Percentiles rank a stretch among this genome's conserved stretches.
Evolutionary conservation across 2,329 filamentous ascomycete genomes (phyloP).

Genomic region (Diplodia seriata): DNA sequence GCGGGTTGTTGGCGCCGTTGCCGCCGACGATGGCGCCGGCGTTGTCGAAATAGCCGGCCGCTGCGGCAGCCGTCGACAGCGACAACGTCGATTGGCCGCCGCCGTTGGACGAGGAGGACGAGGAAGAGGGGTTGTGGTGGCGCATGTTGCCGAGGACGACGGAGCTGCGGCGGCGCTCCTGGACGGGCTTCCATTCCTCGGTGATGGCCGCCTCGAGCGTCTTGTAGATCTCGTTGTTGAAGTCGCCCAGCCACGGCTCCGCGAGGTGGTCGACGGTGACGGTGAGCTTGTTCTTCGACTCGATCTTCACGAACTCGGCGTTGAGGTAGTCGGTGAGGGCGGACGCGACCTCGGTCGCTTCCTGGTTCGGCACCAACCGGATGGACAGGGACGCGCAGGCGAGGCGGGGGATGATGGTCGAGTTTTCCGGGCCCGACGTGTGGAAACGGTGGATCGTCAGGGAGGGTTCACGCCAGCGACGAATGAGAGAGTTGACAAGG

Average conservation of each 20-base stretch:
- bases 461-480: conserved; percentile 93
- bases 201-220: conserved; percentile 86
- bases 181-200: conserved; percentile 75
- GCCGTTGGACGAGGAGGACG: no score
- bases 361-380: conserved; percentile 91
- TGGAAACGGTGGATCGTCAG: conserved; percentile 93
- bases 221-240: conserved; percentile 86
- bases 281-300: conserved; percentile 79
- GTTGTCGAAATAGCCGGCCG: conserved; percentile 17
- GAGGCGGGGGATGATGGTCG: conserved; percentile 87
- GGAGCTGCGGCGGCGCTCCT: conserved; percentile 42
- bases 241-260: conserved; percentile 95
- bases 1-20: not conserved
- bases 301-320: conserved; percentile 73
- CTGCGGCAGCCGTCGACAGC: not conserved
- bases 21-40: not conserved
- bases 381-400: conserved; percentile 89
- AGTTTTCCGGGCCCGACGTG: conserved; percentile 85
- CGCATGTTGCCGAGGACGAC: conserved; percentile 10
- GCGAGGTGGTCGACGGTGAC: conserved; percentile 91
- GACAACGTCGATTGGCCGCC: not conserved
- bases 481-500: conserved; percentile 87
- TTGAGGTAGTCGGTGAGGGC: conserved; percentile 72
- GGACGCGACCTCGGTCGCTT: conserved; percentile 76
- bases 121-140: no score